A percentile compares a stretch with the other conserved stretches of the same genome.
phyloP scores from a whole-genome alignment of 108 stramenopile species.

The Tribonema minus region DNA sequence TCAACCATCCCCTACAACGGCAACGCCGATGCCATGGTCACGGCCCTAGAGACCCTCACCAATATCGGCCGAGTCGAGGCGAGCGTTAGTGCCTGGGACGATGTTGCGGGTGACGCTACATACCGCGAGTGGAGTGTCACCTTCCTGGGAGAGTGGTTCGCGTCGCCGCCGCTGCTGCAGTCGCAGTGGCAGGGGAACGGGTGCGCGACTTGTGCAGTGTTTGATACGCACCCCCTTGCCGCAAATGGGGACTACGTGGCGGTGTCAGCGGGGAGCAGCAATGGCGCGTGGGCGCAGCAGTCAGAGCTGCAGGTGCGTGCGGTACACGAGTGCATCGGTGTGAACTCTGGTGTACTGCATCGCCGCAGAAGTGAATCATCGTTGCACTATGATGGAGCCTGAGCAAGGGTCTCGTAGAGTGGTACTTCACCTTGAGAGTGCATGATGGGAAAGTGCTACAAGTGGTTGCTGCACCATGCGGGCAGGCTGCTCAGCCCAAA shows the following conservation, averaged over 20 bases:
- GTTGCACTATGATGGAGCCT: too few relatives aligned
- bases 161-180: conserved; percentile 47
- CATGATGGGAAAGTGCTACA: too few relatives aligned
- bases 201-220: conserved; percentile 35
- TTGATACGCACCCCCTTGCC: conserved; percentile 19
- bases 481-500: too few relatives aligned
- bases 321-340: too few relatives aligned
- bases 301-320: conserved; percentile 29
- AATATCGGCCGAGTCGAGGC: conserved; percentile 61
- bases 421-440: too few relatives aligned
- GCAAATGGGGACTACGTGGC: conserved; percentile 2
- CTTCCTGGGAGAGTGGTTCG: conserved; percentile 23
- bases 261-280: not conserved
- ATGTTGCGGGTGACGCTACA: conserved; percentile 26
- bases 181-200: conserved; percentile 31
- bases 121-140: conserved; percentile 61
- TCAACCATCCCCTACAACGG: too few relatives aligned
- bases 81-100: not conserved
- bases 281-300: conserved; percentile 44
- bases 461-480: too few relatives aligned
- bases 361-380: too few relatives aligned
- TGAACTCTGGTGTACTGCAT: too few relatives aligned
- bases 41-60: conserved; percentile 50
- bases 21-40: conserved; percentile 39
- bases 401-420: too few relatives aligned